Percentiles rank a stretch among this genome's conserved stretches.
phyloP scores from a whole-genome alignment of 2,329 filamentous ascomycete genomes.

The Hymenoscyphus occultus region DNA sequence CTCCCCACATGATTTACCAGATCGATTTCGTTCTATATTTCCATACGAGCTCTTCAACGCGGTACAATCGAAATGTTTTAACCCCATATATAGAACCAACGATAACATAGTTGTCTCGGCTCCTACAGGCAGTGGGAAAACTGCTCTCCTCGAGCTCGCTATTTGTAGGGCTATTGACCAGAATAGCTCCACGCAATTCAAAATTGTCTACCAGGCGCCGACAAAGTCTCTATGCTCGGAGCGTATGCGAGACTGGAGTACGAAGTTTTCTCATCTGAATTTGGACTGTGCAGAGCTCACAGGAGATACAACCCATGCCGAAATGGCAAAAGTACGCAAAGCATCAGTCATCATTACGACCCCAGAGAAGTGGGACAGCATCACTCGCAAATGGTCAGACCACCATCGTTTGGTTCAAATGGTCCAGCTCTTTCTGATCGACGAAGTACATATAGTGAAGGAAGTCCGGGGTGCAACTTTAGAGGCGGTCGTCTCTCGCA shows the following conservation, averaged over 20 bases:
- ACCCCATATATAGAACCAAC: slow-evolving; percentile 60
- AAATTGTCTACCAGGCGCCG: slow-evolving; percentile 81
- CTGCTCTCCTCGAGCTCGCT: slow-evolving; percentile 75
- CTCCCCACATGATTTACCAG: slow-evolving; percentile 59
- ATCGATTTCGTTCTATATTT: slow-evolving; percentile 68
- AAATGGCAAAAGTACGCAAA: slow-evolving; percentile 66
- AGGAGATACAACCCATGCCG: slow-evolving; percentile 69
- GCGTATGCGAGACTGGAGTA: slow-evolving; percentile 71
- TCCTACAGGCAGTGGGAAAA: slow-evolving; percentile 85
- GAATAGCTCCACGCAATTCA: slow-evolving; percentile 61
- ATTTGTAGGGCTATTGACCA: slow-evolving; percentile 68
- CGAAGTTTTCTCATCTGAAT: slow-evolving; percentile 66
- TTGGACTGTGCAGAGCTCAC: slow-evolving; percentile 75
- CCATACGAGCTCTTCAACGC: slow-evolving; percentile 76
- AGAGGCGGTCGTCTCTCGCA: slow-evolving; percentile 80
- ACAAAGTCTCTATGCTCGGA: slow-evolving; percentile 82
- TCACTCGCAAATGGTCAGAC: slow-evolving; percentile 84
- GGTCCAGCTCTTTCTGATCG: slow-evolving; percentile 77
- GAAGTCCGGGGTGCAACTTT: slow-evolving; percentile 75
- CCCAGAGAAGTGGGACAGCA: slow-evolving; percentile 88
- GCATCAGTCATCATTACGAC: slow-evolving; percentile 84
- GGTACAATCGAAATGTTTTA: slow-evolving; percentile 77
- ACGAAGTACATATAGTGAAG: slow-evolving; percentile 85
- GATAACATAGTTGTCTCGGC: slow-evolving; percentile 79
- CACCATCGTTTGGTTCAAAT: slow-evolving; percentile 71